Evolutionary conservation across 2,329 filamentous ascomycete genomes (phyloP), one percentile per base, ranked within the genome.

Genomic region (Rhinocladiella mackenziei): DNA sequence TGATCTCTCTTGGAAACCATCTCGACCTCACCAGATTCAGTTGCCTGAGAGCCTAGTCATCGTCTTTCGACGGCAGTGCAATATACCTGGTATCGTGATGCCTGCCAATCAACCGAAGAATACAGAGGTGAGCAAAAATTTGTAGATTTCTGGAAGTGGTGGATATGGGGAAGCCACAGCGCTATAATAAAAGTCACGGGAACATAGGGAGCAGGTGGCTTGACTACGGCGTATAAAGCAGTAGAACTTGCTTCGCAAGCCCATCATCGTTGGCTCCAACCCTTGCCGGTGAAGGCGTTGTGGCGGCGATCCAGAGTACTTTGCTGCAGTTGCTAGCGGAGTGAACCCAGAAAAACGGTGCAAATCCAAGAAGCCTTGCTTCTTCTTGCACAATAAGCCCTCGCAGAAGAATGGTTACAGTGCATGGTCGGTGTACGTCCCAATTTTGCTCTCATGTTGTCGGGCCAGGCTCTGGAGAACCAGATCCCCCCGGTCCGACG

Each of bases 211-310:
- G n/a, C n/a, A n/a, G n/a, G n/a, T n/a, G n/a, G n/a, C n/a, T n/a
- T n/a, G n/a, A n/a, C n/a, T n/a, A n/a, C n/a, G n/a, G n/a, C n/a
- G n/a, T n/a, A n/a, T n/a, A n/a, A n/a, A n/a, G n/a, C n/a, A n/a
- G n/a, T n/a, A n/a, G n/a, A n/a, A n/a, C n/a, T n/a, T 69, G 1
- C 62, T 72, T 0, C 63, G 67, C 1, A 62, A 64, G 13, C 56
- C 74, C 5, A 60, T 75, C 18, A 58, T 75, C 8, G 70, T 67
- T 9, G 72, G 72, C 2, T 70, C 71, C 2, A 62, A 50, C n/a
- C 64, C 68, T 0, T 37, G 55, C 55, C 3, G 48, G 43, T 14
- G 43, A 46, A 23, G 42, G 39, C 17, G 39, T 47, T 17, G 30
- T 38, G 32, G 32, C 11, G 33, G 33, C 17, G 39, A 46, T n/a